Evolutionary conservation across 768 basidiomycete genomes (phyloP).

Genomic region (Suillus clintonianus): DNA sequence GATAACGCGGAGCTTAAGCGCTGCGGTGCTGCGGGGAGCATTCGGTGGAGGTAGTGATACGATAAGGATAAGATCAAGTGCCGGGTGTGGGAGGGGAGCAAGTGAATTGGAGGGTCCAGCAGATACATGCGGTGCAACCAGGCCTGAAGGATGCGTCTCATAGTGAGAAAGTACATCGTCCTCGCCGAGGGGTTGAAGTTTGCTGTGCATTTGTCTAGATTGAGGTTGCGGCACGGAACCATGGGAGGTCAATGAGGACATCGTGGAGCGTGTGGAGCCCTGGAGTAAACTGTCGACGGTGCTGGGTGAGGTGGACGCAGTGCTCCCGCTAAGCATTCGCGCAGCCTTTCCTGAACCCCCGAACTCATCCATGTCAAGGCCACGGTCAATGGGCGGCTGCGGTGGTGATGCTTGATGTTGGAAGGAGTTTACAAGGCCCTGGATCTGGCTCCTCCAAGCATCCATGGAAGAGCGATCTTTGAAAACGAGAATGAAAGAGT

Average conservation of each 20-base stretch:
- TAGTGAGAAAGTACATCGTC: slow-evolving; percentile 67
- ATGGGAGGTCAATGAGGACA: slow-evolving; percentile 76
- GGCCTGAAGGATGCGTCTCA: slow-evolving; percentile 46
- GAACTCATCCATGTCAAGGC: slow-evolving; percentile 71
- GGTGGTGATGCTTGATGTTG: slow-evolving; percentile 54
- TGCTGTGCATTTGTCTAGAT: slow-evolving; percentile 37
- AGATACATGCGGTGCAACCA: slow-evolving; percentile 73
- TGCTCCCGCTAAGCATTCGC: slow-evolving; percentile 80
- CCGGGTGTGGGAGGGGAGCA: slow-evolving; percentile 79
- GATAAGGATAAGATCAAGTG: slow-evolving; percentile 91
- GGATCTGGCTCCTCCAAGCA: slow-evolving; percentile 85
- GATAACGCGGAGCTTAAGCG: slow-evolving; percentile 88
- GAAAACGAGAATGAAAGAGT: slow-evolving; percentile 96
- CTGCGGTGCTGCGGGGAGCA: slow-evolving; percentile 74
- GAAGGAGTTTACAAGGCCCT: slow-evolving; percentile 71
- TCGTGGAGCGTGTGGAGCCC: slow-evolving; percentile 63
- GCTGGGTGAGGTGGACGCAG: slow-evolving; percentile 58
- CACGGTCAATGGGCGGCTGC: slow-evolving; percentile 35
- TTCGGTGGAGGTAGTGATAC: slow-evolving; percentile 80
- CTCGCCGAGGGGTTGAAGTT: slow-evolving; percentile 69
- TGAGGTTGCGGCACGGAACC: slow-evolving; percentile 50
- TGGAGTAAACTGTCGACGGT: slow-evolving; percentile 66
- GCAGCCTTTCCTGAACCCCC: slow-evolving; percentile 75
- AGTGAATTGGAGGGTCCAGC: slow-evolving; percentile 80
- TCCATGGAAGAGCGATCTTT: slow-evolving; percentile 88